Base-by-base conservation (phyloP, 1,284 basidiomycete species). In the Cystobasidiaceae sp. region DNA sequence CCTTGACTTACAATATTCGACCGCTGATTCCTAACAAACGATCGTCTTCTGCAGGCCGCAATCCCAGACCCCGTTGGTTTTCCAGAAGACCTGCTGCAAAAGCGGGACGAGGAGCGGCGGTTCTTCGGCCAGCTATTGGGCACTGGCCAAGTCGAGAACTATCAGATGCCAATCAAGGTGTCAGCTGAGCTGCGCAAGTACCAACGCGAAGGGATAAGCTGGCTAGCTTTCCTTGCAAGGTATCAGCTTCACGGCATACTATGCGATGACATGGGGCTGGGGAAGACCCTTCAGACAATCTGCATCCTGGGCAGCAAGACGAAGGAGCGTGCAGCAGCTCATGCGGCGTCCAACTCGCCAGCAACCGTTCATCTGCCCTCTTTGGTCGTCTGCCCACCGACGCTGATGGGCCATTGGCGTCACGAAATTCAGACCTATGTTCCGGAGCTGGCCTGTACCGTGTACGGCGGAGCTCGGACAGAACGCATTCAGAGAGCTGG, bases 191-290 rank as follows among this genome's bases (percentile, higher is more conserved):
- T 99, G 52, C 86, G 96, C 65, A 92, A 93, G 76, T 99, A 99
- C 75, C 96, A 99, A 77, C 89, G 91, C 76, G 96, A 99, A 68
- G 96, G 96, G 46, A 90, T 99, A 71, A 97, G 93, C 77, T 99
- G 96, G 96, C 82, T 99, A 49, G 96, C 96, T 0, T 99, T 99
- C 81, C 81, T 99, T 44, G 89, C 93, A 30, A 80, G 94, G 77
- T 97, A 94, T 74, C 96, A 98, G 76, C 79, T 99, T 4, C 96
- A 99, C 76, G 96, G 96, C 21, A 92, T 98, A 71, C 85, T 99
- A 30, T 99, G 96, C 76, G 96, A 99, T 75, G 94, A 92, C 90
- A 72, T 74, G 86, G 96, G 96, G 69, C 85, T 99, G 6, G 96
- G 96, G 28, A 99, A 99, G 80, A 97, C 93, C 1, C 79, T 98